Evolutionary conservation across 108 stramenopile species (phyloP).

Genomic region (Phaeodactylum tricornutum): DNA sequence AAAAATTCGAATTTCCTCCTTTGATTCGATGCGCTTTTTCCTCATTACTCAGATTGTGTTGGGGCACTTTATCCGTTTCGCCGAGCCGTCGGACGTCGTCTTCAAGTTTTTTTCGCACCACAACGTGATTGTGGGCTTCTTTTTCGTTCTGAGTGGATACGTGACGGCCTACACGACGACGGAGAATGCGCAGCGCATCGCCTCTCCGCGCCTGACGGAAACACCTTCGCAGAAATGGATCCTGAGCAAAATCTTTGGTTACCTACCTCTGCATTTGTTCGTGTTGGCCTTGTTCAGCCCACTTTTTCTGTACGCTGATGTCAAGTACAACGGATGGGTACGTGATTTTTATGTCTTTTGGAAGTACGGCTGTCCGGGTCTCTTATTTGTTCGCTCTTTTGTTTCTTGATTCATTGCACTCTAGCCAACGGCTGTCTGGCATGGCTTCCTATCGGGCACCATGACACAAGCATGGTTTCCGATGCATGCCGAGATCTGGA

Average conservation of each 20-base stretch:
- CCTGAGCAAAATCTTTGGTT: conserved; percentile 20
- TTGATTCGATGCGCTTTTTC: conserved; percentile 33
- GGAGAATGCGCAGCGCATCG: conserved; percentile 10
- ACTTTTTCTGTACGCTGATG: conserved; percentile 32
- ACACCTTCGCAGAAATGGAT: conserved; percentile 25
- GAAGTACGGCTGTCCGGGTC: background rate
- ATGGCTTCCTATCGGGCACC: conserved; percentile 22
- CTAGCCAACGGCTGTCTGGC: conserved; percentile 8
- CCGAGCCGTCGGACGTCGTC: conserved; percentile 17
- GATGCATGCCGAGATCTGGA: conserved; percentile 36
- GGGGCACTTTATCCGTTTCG: conserved; percentile 32
- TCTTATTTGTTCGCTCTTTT: background rate
- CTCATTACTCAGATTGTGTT: conserved; percentile 22
- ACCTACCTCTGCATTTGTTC: conserved; percentile 31
- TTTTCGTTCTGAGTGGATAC: conserved; percentile 34
- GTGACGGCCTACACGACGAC: conserved; percentile 39
- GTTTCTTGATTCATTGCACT: background rate
- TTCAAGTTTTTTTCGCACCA: conserved; percentile 25
- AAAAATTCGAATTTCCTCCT: conserved; percentile 24
- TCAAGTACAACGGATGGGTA: conserved; percentile 15
- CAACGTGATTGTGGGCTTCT: conserved; percentile 30
- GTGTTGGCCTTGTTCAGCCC: conserved; percentile 23
- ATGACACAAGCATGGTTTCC: conserved; percentile 42
- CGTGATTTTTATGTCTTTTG: too few relatives aligned
- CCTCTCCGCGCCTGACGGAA: conserved; percentile 21